These are phyloP conservation scores for Xylariaceae sp. DNA, from an alignment of 2,329 filamentous ascomycete genomes.

Conservation along the genomic window DNA sequence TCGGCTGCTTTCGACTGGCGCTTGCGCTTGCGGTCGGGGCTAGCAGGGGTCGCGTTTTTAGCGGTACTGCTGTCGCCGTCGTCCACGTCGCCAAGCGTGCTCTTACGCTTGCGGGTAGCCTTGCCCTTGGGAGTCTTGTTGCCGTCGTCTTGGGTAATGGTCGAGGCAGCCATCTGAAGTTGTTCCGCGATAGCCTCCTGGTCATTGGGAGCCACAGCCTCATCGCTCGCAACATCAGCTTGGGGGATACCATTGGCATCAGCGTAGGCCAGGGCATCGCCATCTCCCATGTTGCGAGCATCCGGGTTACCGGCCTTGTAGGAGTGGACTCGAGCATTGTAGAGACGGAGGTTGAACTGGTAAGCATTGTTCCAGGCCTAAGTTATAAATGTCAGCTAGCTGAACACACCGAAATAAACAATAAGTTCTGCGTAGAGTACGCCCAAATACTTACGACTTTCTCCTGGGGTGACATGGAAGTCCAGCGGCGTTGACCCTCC, in stretches of 20 bases:
- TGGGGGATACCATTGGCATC: slow-evolving; percentile 52
- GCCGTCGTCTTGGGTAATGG: slow-evolving; percentile 34
- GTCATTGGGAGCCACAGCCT: slow-evolving; percentile 42
- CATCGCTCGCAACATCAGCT: slow-evolving; percentile 44
- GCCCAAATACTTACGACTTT: slow-evolving; percentile 45
- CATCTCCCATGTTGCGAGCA: slow-evolving; percentile 57
- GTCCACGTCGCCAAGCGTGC: slow-evolving; percentile 42
- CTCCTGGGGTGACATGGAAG: slow-evolving; percentile 66
- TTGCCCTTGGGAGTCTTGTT: slow-evolving; percentile 55
- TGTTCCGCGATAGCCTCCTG: slow-evolving; percentile 56
- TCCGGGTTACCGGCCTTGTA: slow-evolving; percentile 56
- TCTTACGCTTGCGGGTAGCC: slow-evolving; percentile 53
- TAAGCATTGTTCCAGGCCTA: slow-evolving; percentile 61
- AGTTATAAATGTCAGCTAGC: slow-evolving; percentile 13
- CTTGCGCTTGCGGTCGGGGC: slow-evolving; percentile 60
- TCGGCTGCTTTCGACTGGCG: slow-evolving; percentile 50
- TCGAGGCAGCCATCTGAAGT: slow-evolving; percentile 42
- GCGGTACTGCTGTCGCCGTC: slow-evolving; percentile 37
- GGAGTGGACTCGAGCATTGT: slow-evolving; percentile 60
- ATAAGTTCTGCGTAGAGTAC: neutral
- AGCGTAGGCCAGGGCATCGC: slow-evolving; percentile 57
- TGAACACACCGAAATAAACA: neutral
- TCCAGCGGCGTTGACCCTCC: slow-evolving; percentile 83
- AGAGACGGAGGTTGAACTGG: slow-evolving; percentile 61
- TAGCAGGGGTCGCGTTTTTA: slow-evolving; percentile 42